Evolutionary conservation across 192 early-diverging fungal species (phyloP), one percentile per base, ranked within the genome.

Genomic region (Mycoemilia scoparia): DNA sequence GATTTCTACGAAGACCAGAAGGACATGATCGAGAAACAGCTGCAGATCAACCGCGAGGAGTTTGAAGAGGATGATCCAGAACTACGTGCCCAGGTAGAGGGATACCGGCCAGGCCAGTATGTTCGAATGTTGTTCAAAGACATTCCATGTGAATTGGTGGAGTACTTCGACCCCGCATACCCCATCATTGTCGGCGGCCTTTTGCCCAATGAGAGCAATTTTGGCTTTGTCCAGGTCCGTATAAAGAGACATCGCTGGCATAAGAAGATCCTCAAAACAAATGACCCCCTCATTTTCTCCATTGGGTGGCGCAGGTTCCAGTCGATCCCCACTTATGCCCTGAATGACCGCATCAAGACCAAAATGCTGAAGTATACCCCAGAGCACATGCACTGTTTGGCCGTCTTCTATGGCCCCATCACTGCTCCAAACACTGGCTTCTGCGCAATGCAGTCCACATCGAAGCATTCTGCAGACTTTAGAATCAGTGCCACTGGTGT

Each of bases 281-380:
- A 93, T 46, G 95, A 98, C 51, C 95, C 95, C 13, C 65, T 98
- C 21, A 85, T 98, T 27, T 82, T 98, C 32, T 98, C 95, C 1
- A 56, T 98, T 21, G 95, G 95, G 14, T 98, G 95, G 95, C 75
- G 95, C 21, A 74, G 95, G 31, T 89, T 98, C 74, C 95, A 98
- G 50, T 83, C 80, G 23, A 77, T 96, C 33, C 95, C 95, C 10
- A 66, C 92, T 29, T 98, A 83, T 58, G 93, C 83, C 14, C 66
- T 88, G 21, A 73, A 90, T 45, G 84, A 93, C 54, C 81, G 82
- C 25, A 87, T 74, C 39, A 73, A 87, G 24, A 96, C 93, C 59
- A 70, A 88, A 20, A 92, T 98, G 88, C 72, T 98, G 23, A 98
- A 98, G 59, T 98, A 98, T 57, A 91, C 95, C 6, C 95, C 95